phyloP scores from a whole-genome alignment of 768 basidiomycete species.

The Xerocomellus amylosporus region DNA sequence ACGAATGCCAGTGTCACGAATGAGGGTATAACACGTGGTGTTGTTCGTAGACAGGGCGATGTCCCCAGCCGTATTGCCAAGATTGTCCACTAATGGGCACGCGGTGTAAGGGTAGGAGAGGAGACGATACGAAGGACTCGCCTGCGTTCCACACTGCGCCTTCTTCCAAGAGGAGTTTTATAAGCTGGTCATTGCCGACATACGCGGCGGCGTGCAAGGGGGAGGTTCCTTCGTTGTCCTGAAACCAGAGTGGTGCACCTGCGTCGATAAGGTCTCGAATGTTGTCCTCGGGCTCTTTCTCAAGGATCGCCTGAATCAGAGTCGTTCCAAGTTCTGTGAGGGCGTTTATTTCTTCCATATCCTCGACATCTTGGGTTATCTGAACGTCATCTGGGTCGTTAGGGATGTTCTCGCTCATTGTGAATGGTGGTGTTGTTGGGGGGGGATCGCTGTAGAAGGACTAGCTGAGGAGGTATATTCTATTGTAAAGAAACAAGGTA shows the following conservation, averaged over 20 bases:
- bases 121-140: slow-evolving; percentile 29
- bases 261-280: slow-evolving; percentile 53
- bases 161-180: slow-evolving; percentile 64
- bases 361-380: slow-evolving; percentile 26
- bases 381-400: slow-evolving; percentile 7
- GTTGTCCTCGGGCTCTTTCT: slow-evolving; percentile 39
- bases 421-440: neutral
- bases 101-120: neutral
- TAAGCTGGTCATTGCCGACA: slow-evolving; percentile 59
- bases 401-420: slow-evolving; percentile 14
- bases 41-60: slow-evolving; percentile 87
- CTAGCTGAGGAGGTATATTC: neutral
- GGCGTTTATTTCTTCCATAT: slow-evolving; percentile 40
- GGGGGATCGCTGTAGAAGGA: neutral
- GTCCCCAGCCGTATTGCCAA: slow-evolving; percentile 84
- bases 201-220: slow-evolving; percentile 86
- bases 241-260: slow-evolving; percentile 88
- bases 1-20: slow-evolving; percentile 92
- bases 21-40: slow-evolving; percentile 63
- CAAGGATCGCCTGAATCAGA: slow-evolving; percentile 59
- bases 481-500: neutral
- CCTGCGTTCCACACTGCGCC: slow-evolving; percentile 94
- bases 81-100: slow-evolving; percentile 58
- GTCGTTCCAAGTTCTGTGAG: slow-evolving; percentile 54
- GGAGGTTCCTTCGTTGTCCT: slow-evolving; percentile 80